phyloP scores from a whole-genome alignment of 208 protist species.

The Acanthamoeba sp. region DNA sequence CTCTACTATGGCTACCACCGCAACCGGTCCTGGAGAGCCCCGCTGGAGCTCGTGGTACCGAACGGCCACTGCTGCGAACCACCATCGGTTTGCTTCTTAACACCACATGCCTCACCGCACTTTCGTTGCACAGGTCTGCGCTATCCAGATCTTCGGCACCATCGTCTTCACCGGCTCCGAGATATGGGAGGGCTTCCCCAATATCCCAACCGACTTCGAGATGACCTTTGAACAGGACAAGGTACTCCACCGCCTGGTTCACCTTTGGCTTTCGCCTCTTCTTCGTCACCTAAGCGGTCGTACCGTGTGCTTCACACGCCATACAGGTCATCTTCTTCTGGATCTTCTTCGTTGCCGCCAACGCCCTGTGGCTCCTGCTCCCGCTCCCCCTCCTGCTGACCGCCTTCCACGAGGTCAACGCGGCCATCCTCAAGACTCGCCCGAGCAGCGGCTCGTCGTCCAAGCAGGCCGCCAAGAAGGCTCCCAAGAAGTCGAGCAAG shows the following conservation, averaged over 20 bases:
- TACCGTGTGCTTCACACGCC: neutral
- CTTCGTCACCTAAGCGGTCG: neutral
- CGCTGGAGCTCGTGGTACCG: conserved; percentile 5
- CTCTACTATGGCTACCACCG: conserved; percentile 10
- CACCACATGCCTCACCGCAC: neutral
- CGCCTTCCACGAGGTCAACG: conserved; percentile 12
- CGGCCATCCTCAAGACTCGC: neutral
- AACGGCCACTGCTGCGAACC: too few species aligned
- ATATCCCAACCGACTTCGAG: conserved; percentile 52
- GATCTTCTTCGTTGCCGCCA: conserved; percentile 51
- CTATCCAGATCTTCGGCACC: conserved; percentile 58
- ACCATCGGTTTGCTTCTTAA: neutral
- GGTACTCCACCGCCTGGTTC: neutral
- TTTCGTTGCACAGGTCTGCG: neutral
- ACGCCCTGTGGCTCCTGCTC: conserved; percentile 4
- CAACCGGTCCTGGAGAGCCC: neutral
- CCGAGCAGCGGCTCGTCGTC: neutral
- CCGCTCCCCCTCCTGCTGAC: neutral
- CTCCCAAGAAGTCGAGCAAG: neutral
- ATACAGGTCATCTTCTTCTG: conserved; percentile 45
- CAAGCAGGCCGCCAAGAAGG: neutral
- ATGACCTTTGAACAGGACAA: conserved; percentile 48
- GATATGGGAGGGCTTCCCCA: conserved; percentile 38
- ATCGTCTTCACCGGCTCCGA: conserved; percentile 53
- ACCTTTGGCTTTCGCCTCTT: neutral